Base-by-base conservation (phyloP, 768 basidiomycete species). In the Russula brevipes region DNA sequence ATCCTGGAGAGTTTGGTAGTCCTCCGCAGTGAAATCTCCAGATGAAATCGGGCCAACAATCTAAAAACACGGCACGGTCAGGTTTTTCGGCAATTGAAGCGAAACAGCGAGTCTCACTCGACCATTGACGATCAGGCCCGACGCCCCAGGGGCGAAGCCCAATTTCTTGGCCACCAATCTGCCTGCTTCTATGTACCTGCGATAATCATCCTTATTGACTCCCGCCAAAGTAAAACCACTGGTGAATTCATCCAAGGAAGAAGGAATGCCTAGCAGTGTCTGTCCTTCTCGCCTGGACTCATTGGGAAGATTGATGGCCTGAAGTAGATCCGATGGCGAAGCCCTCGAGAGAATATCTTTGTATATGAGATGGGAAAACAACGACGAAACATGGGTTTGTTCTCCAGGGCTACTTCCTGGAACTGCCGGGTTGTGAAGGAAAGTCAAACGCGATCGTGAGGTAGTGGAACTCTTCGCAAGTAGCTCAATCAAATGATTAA, bases 61-160 rank as follows among this genome's bases (percentile, higher is more conserved):
- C 94, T 96, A 68, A 49, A 33, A 35, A 16, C 6, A 12, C 30
- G 33, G 4, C 16, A 42, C 4, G 51, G 7, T 65, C 42, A 47
- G 57, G 42, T 56, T n/a, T 54, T 59, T 24, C 24, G 24, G 7
- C 36, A 36, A 41, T 36, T 33, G 33, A 3, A 3, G 19, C 5
- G 10, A 31, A 19, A 9, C 30, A 17, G 2, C 62, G 16, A 8
- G 10, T 76, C 88, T 72, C 70, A 95, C 93, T 38, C 95, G 79
- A 31, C 95, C 96, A 68, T 97, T 97, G 56, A 91, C 76, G 41
- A 95, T 64, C 42, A 98, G 61, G 0, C 81, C 90, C 24, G 78
- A 77, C 61, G 86, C 74, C 0, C 87, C 88, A 1, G 86, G 81
- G 14, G 71, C 67, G 33, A 94, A 69, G n/a, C 80, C 80, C 3